phyloP scores from a whole-genome alignment of 73 alveolate genomes.

The Effrenium voratum region DNA sequence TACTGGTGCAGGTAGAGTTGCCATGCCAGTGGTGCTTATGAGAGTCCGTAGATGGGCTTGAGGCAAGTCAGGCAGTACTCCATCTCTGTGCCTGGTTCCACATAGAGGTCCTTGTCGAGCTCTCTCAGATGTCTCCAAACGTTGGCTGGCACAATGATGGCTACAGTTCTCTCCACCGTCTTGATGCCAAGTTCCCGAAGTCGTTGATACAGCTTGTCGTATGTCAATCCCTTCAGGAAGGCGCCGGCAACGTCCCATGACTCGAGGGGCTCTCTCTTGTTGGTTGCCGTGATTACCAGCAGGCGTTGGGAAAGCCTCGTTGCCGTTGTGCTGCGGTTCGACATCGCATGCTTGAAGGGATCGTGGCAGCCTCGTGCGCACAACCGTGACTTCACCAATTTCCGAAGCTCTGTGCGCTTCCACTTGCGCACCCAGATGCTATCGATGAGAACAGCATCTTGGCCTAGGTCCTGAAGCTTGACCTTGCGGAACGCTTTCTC shows the following conservation, averaged over 20 bases:
- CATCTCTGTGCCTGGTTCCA: not conserved
- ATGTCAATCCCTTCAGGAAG: slow-evolving; percentile 5
- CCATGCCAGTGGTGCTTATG: not conserved
- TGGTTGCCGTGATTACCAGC: not conserved
- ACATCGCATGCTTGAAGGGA: not conserved
- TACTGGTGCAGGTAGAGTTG: not conserved
- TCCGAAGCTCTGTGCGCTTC: not conserved
- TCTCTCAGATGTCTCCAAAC: not conserved
- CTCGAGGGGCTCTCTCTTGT: not conserved
- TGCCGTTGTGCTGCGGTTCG: not conserved
- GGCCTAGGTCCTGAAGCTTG: not conserved
- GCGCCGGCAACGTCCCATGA: not conserved
- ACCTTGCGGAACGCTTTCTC: not conserved
- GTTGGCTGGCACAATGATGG: not conserved
- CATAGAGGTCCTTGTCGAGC: not conserved
- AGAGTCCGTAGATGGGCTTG: not conserved
- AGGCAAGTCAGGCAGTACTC: not conserved
- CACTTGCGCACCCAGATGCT: slow-evolving; percentile 13
- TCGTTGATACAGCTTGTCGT: not conserved
- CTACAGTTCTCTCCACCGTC: not conserved
- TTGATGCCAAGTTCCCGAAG: not conserved
- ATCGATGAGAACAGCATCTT: not conserved
- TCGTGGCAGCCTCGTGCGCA: not conserved
- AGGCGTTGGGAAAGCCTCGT: not conserved
- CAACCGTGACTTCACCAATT: not conserved